Conservation (phyloP, 805 yeast species). For the Lipomyces spencermartinsiae region DNA sequence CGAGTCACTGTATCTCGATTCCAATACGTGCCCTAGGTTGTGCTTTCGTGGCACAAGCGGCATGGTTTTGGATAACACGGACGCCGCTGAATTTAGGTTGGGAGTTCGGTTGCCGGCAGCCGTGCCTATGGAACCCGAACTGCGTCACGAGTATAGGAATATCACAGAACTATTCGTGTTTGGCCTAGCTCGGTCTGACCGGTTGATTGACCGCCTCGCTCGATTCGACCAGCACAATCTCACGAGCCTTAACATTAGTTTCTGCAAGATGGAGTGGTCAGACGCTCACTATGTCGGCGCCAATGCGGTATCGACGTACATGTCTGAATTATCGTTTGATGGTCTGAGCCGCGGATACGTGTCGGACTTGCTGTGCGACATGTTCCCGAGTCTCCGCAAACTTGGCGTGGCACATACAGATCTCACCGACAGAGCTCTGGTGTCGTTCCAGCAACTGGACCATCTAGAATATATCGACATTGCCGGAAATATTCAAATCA, state of each 20-base stretch:
- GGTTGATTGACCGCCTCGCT: not conserved
- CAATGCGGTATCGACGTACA: not conserved
- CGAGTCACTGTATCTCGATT: not conserved
- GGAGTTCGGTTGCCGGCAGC: not conserved
- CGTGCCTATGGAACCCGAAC: not conserved
- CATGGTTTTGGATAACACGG: not conserved
- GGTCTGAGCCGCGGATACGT: not conserved
- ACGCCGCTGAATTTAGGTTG: not conserved
- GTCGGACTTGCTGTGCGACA: not conserved
- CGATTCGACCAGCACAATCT: slow-evolving; percentile 1
- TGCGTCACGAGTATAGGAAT: not conserved
- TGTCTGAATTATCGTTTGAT: not conserved
- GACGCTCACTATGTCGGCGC: not conserved
- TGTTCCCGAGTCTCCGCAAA: not conserved
- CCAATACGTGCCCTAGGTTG: not conserved
- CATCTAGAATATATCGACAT: not conserved
- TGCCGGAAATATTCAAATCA: not conserved
- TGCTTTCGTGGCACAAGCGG: not conserved
- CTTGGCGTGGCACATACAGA: not conserved
- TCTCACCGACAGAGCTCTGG: not conserved
- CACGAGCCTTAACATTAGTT: not conserved
- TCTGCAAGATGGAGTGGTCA: not conserved
- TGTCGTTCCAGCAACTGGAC: not conserved
- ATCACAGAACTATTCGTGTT: not conserved
- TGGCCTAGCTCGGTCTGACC: not conserved